Conservation (phyloP, 345 rosid species). For the Garcia nutans region DNA sequence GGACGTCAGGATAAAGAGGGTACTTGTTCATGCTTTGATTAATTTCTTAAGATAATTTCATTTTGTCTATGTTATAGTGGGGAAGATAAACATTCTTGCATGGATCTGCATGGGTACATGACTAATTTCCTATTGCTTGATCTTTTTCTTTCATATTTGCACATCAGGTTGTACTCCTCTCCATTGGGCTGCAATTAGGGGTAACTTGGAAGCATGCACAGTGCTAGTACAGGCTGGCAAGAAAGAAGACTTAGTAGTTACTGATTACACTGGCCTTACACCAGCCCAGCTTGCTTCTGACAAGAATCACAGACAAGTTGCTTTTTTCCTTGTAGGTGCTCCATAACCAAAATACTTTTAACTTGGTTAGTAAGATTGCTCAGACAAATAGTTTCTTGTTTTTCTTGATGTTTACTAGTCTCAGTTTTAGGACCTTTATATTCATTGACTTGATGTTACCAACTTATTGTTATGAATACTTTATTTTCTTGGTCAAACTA, state of each 20-base stretch:
- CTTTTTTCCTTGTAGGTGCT: constrained; percentile 93
- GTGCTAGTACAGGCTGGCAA: constrained; percentile 98
- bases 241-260: constrained; percentile 82
- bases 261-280: constrained; percentile 90
- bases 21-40: constrained; percentile 18
- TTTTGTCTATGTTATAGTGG: not conserved
- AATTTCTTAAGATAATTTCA: not conserved
- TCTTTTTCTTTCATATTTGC: constrained; percentile 2
- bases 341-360: constrained; percentile 32
- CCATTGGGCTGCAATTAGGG: constrained; percentile 98
- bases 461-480: not conserved
- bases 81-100: not conserved
- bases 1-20: constrained; percentile 99
- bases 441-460: not conserved
- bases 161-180: constrained; percentile 91
- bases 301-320: constrained; percentile 97
- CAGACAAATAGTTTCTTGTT: constrained; percentile 6
- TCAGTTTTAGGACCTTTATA: not conserved
- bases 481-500: not conserved
- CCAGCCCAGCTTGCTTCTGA: constrained; percentile 99
- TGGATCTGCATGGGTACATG: not conserved
- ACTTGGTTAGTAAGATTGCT: constrained; percentile 32
- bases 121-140: not conserved
- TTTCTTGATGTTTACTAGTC: constrained; percentile 6
- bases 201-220: constrained; percentile 98